A percentile compares a stretch with the other conserved stretches of the same genome.
Evolutionary conservation across 352 stramenopile species (phyloP).

Genomic region (Globisporangium nodosum): DNA sequence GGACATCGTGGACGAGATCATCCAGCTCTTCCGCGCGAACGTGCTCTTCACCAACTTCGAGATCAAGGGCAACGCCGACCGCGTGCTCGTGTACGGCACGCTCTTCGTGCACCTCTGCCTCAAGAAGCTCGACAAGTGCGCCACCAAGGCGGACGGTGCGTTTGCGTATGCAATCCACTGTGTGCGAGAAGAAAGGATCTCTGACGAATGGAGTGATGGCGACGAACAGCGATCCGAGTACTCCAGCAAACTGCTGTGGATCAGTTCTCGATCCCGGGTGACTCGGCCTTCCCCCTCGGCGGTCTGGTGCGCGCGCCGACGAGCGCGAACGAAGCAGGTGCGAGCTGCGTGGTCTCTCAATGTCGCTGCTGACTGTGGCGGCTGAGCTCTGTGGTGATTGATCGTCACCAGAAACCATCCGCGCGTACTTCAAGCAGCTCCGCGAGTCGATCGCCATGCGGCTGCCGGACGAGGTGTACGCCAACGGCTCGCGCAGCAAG

Average conservation of each 20-base stretch:
- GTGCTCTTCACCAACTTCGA: slow-evolving; percentile 94
- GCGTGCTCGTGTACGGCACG: slow-evolving; percentile 93
- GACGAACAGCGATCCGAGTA: slow-evolving; percentile 51
- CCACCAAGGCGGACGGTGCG: slow-evolving; percentile 67
- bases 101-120: slow-evolving; percentile 90
- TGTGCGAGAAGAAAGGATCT: not conserved
- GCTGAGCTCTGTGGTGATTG: not conserved
- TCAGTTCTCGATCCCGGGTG: slow-evolving; percentile 82
- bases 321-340: slow-evolving; percentile 74
- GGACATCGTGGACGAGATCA: slow-evolving; percentile 92
- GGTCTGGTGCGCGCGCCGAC: slow-evolving; percentile 70
- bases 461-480: slow-evolving; percentile 80
- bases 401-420: slow-evolving; percentile 58
- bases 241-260: slow-evolving; percentile 82
- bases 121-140: slow-evolving; percentile 86
- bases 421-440: slow-evolving; percentile 89
- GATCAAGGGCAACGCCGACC: slow-evolving; percentile 88
- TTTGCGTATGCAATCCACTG: not conserved
- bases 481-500: slow-evolving; percentile 87
- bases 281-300: slow-evolving; percentile 78
- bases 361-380: too few relatives aligned
- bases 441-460: slow-evolving; percentile 78
- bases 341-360: not conserved
- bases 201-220: too few relatives aligned
- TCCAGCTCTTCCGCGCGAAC: slow-evolving; percentile 92